Conservation (phyloP, 1,139 yeast species). For the Yamadazyma diospyri region DNA sequence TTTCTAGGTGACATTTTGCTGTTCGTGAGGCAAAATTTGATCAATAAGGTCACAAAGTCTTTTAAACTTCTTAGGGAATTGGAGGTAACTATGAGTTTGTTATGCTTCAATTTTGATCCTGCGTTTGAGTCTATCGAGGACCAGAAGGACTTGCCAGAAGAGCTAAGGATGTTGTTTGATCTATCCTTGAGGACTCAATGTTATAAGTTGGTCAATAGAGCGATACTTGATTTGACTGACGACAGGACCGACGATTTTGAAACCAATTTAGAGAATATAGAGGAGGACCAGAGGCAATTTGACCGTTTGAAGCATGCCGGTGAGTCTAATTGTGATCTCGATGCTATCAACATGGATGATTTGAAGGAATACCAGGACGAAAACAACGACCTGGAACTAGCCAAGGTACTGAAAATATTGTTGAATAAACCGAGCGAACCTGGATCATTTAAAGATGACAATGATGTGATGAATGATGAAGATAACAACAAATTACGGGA, state of each 20-base stretch:
- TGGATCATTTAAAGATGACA: slow-evolving; percentile 14
- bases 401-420: slow-evolving; percentile 12
- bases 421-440: neutral
- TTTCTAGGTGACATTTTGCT: slow-evolving; percentile 55
- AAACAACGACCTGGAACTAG: slow-evolving; percentile 2
- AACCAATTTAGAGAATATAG: slow-evolving; percentile 8
- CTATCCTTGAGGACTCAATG: slow-evolving; percentile 54
- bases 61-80: slow-evolving; percentile 53
- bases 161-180: slow-evolving; percentile 49
- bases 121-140: slow-evolving; percentile 26
- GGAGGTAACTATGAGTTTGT: slow-evolving; percentile 67
- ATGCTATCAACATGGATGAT: slow-evolving; percentile 7
- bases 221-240: slow-evolving; percentile 29
- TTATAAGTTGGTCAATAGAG: slow-evolving; percentile 56
- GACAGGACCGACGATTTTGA: slow-evolving; percentile 4
- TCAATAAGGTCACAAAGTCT: slow-evolving; percentile 54
- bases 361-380: slow-evolving; percentile 7
- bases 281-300: slow-evolving; percentile 15
- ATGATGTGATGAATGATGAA: slow-evolving; percentile 24
- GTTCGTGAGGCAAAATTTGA: slow-evolving; percentile 60
- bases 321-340: slow-evolving; percentile 4
- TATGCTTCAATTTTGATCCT: slow-evolving; percentile 53
- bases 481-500: slow-evolving; percentile 23
- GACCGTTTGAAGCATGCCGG: slow-evolving; percentile 10
- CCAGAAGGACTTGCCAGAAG: slow-evolving; percentile 49